Percentiles rank a stretch among this genome's conserved stretches.
phyloP scores from a whole-genome alignment of 306 rosid species.

The Citrullus mucosospermus region DNA sequence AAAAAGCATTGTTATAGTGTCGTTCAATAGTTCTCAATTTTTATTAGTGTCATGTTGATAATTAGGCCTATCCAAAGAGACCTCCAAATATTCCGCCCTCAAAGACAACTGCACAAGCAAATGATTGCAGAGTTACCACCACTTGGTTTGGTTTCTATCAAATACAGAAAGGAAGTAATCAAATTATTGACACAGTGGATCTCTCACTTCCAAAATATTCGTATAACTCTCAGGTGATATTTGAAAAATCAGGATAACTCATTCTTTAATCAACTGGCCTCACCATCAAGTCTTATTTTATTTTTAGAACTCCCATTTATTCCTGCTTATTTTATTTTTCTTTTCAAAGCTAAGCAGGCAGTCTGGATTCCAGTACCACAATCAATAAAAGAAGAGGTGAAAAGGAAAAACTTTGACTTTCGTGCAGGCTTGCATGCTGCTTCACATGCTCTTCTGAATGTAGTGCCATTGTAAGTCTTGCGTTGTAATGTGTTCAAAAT shows the following conservation, averaged over 20 bases:
- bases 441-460: constrained; percentile 79
- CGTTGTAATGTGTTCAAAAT: neutral
- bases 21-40: neutral
- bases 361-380: constrained; percentile 85
- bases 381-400: constrained; percentile 46
- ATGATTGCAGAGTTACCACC: constrained; percentile 68
- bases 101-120: constrained; percentile 48
- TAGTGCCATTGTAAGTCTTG: constrained; percentile 81
- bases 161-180: constrained; percentile 49
- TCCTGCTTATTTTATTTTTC: constrained; percentile 10
- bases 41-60: constrained; percentile 8
- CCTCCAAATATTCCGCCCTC: constrained; percentile 23
- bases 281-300: neutral
- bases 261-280: neutral
- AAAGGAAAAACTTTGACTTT: constrained; percentile 41
- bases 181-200: constrained; percentile 53
- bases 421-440: constrained; percentile 98
- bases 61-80: constrained; percentile 62
- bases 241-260: neutral
- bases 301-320: neutral
- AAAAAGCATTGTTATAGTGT: neutral
- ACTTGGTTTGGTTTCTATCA: constrained; percentile 82
- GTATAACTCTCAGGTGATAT: constrained; percentile 58
- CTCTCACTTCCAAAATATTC: constrained; percentile 68
- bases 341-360: constrained; percentile 40